phyloP scores from a whole-genome alignment of 345 rosid species.

The Rhodamnia argentea region DNA sequence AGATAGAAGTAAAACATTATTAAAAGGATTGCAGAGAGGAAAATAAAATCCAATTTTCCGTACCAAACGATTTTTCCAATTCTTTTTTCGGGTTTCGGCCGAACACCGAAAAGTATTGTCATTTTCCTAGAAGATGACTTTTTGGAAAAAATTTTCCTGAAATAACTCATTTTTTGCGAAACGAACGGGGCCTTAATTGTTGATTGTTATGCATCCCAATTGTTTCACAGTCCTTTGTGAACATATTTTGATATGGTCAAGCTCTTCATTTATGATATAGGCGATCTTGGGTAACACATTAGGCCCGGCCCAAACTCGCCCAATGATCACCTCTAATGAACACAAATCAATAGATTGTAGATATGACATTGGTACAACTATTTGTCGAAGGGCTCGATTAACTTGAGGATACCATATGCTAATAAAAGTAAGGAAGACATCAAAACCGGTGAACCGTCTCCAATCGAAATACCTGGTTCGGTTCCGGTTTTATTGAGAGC shows the following conservation, averaged over 20 bases:
- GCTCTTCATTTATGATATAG: not conserved
- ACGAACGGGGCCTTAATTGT: no score
- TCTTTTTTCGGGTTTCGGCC: no score
- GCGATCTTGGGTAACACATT: not conserved
- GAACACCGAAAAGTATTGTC: no score
- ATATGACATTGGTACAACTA: not conserved
- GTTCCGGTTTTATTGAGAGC: not conserved
- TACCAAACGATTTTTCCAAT: no score
- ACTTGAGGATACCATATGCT: not conserved
- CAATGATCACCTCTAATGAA: not conserved
- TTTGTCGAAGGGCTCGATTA: not conserved
- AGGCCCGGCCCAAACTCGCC: not conserved
- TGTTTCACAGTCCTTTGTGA: not conserved
- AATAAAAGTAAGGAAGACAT: not conserved
- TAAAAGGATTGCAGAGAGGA: no score
- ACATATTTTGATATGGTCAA: not conserved
- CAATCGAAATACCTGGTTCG: not conserved
- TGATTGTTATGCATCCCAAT: not conserved
- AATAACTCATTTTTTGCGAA: no score
- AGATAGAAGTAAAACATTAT: no score
- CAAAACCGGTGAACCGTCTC: not conserved
- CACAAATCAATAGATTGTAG: not conserved
- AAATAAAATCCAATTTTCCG: no score
- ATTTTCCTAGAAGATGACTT: no score
- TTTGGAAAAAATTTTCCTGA: no score